A percentile compares a stretch with the other conserved stretches of the same genome.
Evolutionary conservation across 2,329 filamentous ascomycete genomes (phyloP).

Genomic region (Neodidymelliopsis sp.): DNA sequence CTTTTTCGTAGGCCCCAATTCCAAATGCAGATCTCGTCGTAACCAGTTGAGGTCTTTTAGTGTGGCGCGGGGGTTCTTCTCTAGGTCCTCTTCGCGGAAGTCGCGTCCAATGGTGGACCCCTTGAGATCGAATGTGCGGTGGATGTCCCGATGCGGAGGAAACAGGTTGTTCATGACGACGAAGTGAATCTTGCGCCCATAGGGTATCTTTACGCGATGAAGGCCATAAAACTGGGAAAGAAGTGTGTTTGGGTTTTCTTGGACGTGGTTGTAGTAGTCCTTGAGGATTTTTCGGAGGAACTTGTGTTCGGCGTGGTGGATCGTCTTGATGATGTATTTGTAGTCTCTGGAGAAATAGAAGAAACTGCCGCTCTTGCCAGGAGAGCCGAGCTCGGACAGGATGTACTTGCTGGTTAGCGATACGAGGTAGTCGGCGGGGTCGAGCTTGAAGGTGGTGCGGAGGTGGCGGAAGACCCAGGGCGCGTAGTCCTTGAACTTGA

Average conservation of each 20-base stretch:
- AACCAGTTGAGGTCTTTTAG: slow-evolving; percentile 98
- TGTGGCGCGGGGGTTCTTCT: slow-evolving; percentile 88
- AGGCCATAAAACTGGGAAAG: slow-evolving; percentile 98
- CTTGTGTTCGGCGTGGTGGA: slow-evolving; percentile 93
- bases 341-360: slow-evolving; percentile 99
- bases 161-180: slow-evolving; percentile 99
- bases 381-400: slow-evolving; percentile 93
- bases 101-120: slow-evolving; percentile 94
- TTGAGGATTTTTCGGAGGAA: slow-evolving; percentile 83
- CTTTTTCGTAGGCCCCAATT: slow-evolving; percentile 90
- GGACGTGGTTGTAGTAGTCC: slow-evolving; percentile 93
- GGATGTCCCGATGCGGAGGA: slow-evolving; percentile 95
- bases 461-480: slow-evolving; percentile 98
- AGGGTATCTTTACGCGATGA: slow-evolving; percentile 97
- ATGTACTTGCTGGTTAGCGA: slow-evolving; percentile 99
- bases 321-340: slow-evolving; percentile 99
- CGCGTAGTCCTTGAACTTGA: slow-evolving; percentile 99
- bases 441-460: slow-evolving; percentile 84
- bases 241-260: slow-evolving; percentile 92
- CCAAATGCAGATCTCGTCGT: slow-evolving; percentile 81
- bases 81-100: slow-evolving; percentile 85
- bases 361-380: slow-evolving; percentile 97
- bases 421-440: slow-evolving; percentile 97
- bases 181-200: slow-evolving; percentile 98
- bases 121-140: slow-evolving; percentile 96